phyloP scores from a whole-genome alignment of 495 filamentous ascomycete species.

The Penicillium crystallinum region DNA sequence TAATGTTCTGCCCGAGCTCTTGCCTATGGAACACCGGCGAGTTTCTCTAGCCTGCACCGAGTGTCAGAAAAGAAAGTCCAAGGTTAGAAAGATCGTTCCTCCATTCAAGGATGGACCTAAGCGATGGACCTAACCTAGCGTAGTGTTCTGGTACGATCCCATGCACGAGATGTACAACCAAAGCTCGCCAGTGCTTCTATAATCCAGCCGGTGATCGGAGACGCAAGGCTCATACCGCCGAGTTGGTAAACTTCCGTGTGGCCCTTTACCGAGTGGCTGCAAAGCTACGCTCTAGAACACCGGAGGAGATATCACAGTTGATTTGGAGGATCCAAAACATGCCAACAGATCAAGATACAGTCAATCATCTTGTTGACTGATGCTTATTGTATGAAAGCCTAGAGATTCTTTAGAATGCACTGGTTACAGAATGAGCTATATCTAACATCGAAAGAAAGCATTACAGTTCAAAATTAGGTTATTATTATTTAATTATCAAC shows the following conservation, averaged over 20 bases:
- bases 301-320: conserved; percentile 6
- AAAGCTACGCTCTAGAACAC: conserved; percentile 8
- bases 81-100: no score
- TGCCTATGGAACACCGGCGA: neutral
- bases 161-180: neutral
- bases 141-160: no score
- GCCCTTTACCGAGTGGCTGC: conserved; percentile 6
- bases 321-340: conserved; percentile 3
- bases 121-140: no score
- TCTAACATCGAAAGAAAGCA: no score
- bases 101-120: no score
- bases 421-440: no score
- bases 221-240: neutral
- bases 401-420: no score
- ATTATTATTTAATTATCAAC: no score
- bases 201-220: neutral
- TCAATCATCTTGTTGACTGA: neutral
- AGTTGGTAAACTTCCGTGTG: conserved; percentile 7
- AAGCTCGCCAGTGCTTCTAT: neutral
- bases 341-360: conserved; percentile 4
- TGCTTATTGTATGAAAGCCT: no score
- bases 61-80: no score
- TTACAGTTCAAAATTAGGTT: no score
- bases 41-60: no score
- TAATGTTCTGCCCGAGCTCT: neutral